Evolutionary conservation across 2,329 filamentous ascomycete genomes (phyloP).

Genomic region (Aspergillus pseudoviridinutans): DNA sequence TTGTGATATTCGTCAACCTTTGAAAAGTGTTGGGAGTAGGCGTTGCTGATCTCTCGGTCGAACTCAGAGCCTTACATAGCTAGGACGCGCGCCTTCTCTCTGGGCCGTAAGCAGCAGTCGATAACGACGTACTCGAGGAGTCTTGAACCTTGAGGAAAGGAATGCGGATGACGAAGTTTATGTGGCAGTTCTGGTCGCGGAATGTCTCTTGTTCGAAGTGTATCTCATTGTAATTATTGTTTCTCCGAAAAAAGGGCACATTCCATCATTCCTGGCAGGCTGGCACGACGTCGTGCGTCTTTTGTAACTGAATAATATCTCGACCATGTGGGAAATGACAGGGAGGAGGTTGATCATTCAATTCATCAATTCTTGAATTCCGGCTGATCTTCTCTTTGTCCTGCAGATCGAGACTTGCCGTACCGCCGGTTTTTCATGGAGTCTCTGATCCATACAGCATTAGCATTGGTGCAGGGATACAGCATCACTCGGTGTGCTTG

Average conservation of each 20-base stretch:
- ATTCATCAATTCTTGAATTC: neutral
- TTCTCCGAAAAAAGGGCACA: neutral
- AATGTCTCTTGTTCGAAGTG: neutral
- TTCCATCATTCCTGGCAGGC: neutral
- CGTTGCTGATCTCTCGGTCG: neutral
- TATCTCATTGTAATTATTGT: neutral
- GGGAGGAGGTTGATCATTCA: neutral
- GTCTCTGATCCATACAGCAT: neutral
- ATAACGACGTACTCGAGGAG: neutral
- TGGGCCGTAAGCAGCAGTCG: neutral
- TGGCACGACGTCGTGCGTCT: neutral
- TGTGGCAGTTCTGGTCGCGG: neutral
- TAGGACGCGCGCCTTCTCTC: neutral
- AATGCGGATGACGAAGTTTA: neutral
- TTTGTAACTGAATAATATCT: neutral
- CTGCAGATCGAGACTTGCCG: neutral
- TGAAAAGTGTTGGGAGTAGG: neutral
- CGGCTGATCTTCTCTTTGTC: neutral
- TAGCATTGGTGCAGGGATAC: neutral
- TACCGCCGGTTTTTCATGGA: too few species aligned
- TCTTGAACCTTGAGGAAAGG: neutral
- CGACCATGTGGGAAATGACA: neutral
- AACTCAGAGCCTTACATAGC: neutral
- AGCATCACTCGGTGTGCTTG: too few species aligned
- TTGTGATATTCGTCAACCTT: neutral